Conservation (phyloP, 169 alveolate species). For the Ichthyophthirius multifiliis region DNA sequence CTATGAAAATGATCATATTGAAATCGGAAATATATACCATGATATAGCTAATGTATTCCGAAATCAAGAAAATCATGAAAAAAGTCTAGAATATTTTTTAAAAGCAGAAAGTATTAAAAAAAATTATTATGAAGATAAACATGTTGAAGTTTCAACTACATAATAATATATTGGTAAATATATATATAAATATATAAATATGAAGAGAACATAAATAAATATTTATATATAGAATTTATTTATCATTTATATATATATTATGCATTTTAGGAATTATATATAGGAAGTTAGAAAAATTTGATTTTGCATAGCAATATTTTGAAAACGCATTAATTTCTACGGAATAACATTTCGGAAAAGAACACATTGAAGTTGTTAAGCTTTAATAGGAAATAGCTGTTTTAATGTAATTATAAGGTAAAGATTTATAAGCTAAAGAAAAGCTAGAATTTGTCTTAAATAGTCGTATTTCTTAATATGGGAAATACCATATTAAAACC, state of each 20-base stretch:
- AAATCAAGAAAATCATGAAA: not conserved
- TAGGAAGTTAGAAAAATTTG: not conserved
- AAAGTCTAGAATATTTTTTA: not conserved
- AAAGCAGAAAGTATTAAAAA: not conserved
- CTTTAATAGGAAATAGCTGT: not conserved
- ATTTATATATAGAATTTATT: too few relatives aligned
- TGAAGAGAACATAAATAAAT: too few relatives aligned
- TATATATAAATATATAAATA: too few relatives aligned
- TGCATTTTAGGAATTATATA: too few relatives aligned
- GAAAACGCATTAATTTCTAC: not conserved
- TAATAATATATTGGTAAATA: not conserved
- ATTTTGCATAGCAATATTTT: not conserved
- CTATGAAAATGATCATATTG: not conserved
- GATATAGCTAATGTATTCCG: not conserved
- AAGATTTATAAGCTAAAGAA: not conserved
- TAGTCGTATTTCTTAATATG: not conserved
- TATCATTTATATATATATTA: too few relatives aligned
- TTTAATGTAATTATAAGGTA: not conserved
- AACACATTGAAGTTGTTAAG: not conserved
- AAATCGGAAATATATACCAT: not conserved
- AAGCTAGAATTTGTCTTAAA: constrained; percentile 1
- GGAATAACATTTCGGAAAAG: constrained; percentile 1
- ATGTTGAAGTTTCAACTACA: not conserved
- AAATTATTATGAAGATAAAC: not conserved
- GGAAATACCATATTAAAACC: not conserved